Conservation (phyloP, 2,329 filamentous ascomycete genomes). For the Periconia digitata region DNA sequence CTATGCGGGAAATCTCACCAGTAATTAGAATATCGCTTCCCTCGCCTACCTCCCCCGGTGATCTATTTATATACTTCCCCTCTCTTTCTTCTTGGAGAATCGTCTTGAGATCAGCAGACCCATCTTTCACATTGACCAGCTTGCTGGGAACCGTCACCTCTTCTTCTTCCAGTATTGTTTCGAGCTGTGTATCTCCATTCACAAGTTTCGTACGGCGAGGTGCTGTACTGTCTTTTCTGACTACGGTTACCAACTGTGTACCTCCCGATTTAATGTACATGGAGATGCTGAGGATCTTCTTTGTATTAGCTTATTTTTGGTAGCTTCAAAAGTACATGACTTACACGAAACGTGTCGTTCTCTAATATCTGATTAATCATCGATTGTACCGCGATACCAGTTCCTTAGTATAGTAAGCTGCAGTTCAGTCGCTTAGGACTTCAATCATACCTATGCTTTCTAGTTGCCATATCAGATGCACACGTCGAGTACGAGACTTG, state of each 20-base stretch:
- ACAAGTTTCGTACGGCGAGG: constrained; percentile 2
- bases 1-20: constrained; percentile 7
- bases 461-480: constrained; percentile 14
- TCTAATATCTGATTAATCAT: constrained; percentile 10
- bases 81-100: constrained; percentile 10
- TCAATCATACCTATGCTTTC: constrained; percentile 9
- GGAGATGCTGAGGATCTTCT: constrained; percentile 13
- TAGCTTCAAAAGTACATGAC: constrained; percentile 7
- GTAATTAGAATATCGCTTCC: constrained; percentile 8
- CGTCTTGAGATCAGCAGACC: constrained; percentile 9
- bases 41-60: constrained; percentile 6
- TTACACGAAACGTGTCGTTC: constrained; percentile 10
- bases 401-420: constrained; percentile 9
- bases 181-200: constrained; percentile 1
- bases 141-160: constrained; percentile 3
- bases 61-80: constrained; percentile 10
- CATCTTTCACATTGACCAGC: constrained; percentile 9
- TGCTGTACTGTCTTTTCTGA: constrained; percentile 5
- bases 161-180: constrained; percentile 4
- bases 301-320: constrained; percentile 9
- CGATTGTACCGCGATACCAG: constrained; percentile 7
- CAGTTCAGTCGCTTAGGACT: constrained; percentile 3
- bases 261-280: constrained; percentile 11
- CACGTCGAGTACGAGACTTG: constrained; percentile 6
- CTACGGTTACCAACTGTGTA: constrained; percentile 9